Base-by-base conservation (phyloP, 495 filamentous ascomycete species). In the Hapsidospora chrysogenum region DNA sequence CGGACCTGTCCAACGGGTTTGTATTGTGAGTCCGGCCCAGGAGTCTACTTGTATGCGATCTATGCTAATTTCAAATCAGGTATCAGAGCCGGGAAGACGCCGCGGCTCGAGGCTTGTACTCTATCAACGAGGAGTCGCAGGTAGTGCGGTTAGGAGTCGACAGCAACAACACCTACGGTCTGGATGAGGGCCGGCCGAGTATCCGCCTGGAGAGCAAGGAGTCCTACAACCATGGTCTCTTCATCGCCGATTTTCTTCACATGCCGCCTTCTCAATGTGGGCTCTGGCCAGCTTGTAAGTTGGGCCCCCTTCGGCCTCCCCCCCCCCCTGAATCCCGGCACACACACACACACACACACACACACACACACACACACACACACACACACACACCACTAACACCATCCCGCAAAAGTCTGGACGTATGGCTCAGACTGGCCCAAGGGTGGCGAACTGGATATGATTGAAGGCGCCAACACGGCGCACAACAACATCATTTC, bases 371-470 rank as follows among this genome's bases (percentile, higher is more conserved):
- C 7, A 11, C 6, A 13, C 3, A 16, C 8, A 15, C 17, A 21
- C 19, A 13, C 18, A 8, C 1, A 33, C 14, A 3, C n/a, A 19
- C 5, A 17, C 23, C 9, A 2, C 1, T 14, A 8, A 22, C 4
- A 22, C 2, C 23, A 21, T 17, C 29, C 10, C 8, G 10, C 33
- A 31, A 9, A 29, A 22, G 18, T 21, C 45, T 92, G 84, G 81
- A 76, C 74, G n/a, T 60, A 72, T 10, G 80, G 84, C 17, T 57
- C 63, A 29, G 61, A 71, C 27, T 94, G 85, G 85, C 85, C 85
- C 0, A 51, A 53, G 3, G 65, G 72, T 36, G 85, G 85, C 19
- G 85, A 94, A 56, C 78, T 92, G 40, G 85, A 93, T 59, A 82
- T 93, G 46, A 81, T 92, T 43, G 85, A 94, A 56, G 75, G 74